These are phyloP conservation scores for Rhizoclosmatium globosum DNA, from an alignment of 192 early-diverging fungal genomes.

Conservation along the genomic window DNA sequence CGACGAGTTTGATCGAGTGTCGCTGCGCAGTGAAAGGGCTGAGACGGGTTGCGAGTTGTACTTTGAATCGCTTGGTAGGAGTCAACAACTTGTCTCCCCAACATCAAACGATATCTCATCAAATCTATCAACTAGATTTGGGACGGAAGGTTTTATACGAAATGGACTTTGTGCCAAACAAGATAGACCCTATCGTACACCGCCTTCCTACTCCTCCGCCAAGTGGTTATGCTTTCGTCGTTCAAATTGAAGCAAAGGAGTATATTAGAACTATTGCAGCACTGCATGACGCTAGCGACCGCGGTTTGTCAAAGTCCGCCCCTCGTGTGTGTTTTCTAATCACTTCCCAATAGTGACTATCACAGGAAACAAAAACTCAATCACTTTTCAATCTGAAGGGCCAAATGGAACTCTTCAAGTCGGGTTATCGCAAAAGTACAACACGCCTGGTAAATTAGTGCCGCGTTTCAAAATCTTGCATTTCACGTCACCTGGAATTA, in stretches of 20 bases:
- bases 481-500: conserved; percentile 16
- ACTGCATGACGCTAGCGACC: conserved; percentile 45
- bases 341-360: conserved; percentile 33
- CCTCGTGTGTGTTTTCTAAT: neutral
- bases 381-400: conserved; percentile 43
- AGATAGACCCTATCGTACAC: conserved; percentile 43
- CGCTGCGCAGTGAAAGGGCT: conserved; percentile 44
- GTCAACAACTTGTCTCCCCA: neutral
- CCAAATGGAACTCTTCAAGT: conserved; percentile 47
- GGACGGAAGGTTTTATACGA: conserved; percentile 50
- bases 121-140: conserved; percentile 25
- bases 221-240: conserved; percentile 37
- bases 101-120: neutral
- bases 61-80: conserved; percentile 45
- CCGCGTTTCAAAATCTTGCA: conserved; percentile 48
- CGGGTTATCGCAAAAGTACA: conserved; percentile 46
- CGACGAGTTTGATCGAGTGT: conserved; percentile 45
- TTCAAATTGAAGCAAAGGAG: conserved; percentile 45
- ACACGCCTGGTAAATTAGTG: conserved; percentile 12
- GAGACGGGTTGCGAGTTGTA: conserved; percentile 51
- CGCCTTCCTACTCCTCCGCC: conserved; percentile 29
- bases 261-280: conserved; percentile 43
- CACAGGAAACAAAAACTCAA: conserved; percentile 45
- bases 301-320: conserved; percentile 18
- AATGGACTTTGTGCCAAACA: conserved; percentile 49